Evolutionary conservation across 768 basidiomycete genomes (phyloP), one percentile per base, ranked within the genome.

Genomic region (Boletus barrowsii): DNA sequence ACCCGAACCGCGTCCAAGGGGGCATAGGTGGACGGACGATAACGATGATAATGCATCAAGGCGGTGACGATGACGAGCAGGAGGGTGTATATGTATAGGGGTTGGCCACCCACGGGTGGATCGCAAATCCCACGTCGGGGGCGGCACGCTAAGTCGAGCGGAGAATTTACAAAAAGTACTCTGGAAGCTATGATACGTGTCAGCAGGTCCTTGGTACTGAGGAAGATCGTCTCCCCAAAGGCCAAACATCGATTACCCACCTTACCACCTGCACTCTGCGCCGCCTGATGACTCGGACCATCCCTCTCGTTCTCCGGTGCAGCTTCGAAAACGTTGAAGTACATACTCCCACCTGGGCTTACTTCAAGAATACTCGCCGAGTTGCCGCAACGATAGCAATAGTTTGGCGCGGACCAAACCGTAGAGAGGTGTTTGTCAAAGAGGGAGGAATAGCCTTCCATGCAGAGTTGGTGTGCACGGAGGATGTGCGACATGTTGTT

Each of bases 361-460:
- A 99, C 91, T 75, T 98, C 96, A 54, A 98, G 76, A 62, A 98
- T 96, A 62, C 90, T 93, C 22, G 97, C 97, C 51, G 89, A 89
- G 73, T 99, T 99, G 36, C 97, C 97, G 67, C 97, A 98, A 42
- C 97, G 85, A 73, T 98, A 98, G 72, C 96, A 98, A 68, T 98
- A 98, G 68, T 99, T 99, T 37, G 96, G 96, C 37, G 97, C 97
- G 20, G 88, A 92, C 97, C 97, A 99, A 8, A 99, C 97, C 1
- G 97, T 99, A 24, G 92, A 93, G 51, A 99, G 81, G 64, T 92
- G 91, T 59, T 92, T 87, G 70, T 95, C 93, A 62, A 98, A 98
- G 30, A 98, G 79, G n/a, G 93, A 93, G n/a, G 89, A 83, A 70
- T 93, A 98, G 0, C 97, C 97, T 72, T 99, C 97, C 97, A 99